These are phyloP conservation scores for Citropsis articulata DNA, from an alignment of 345 rosid genomes.

Conservation along the genomic window DNA sequence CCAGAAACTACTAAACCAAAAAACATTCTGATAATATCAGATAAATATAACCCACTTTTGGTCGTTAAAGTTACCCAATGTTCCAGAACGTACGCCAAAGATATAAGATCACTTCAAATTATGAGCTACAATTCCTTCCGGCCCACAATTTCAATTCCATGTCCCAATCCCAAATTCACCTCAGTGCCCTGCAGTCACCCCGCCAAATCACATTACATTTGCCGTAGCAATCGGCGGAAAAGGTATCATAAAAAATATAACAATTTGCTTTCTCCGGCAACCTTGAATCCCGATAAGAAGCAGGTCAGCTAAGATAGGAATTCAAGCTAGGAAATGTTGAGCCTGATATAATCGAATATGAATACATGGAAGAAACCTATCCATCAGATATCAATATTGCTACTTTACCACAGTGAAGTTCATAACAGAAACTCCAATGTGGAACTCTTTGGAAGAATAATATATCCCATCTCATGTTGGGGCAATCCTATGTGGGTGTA, in stretches of 20 bases:
- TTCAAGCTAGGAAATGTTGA: not conserved
- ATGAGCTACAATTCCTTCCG: too few species aligned
- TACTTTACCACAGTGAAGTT: not conserved
- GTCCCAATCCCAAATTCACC: not conserved
- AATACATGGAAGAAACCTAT: not conserved
- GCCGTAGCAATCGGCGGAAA: not conserved
- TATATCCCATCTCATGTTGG: not conserved
- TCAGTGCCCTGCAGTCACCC: not conserved
- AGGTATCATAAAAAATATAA: not conserved
- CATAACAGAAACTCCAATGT: not conserved
- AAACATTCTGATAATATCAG: not conserved
- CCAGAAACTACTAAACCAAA: not conserved
- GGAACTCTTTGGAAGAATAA: not conserved
- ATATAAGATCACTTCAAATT: too few species aligned
- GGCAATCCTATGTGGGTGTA: not conserved
- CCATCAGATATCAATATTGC: not conserved
- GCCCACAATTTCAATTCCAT: not conserved
- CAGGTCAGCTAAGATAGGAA: not conserved
- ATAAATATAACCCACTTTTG: not conserved
- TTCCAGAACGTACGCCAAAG: not conserved
- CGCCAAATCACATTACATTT: not conserved
- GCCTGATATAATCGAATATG: not conserved
- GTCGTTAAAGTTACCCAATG: too few species aligned
- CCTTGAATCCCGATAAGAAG: not conserved
- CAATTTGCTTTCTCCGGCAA: not conserved